These are phyloP conservation scores for Sclerotinia glacialis DNA, from an alignment of 2,329 filamentous ascomycete species.

Conservation along the genomic window DNA sequence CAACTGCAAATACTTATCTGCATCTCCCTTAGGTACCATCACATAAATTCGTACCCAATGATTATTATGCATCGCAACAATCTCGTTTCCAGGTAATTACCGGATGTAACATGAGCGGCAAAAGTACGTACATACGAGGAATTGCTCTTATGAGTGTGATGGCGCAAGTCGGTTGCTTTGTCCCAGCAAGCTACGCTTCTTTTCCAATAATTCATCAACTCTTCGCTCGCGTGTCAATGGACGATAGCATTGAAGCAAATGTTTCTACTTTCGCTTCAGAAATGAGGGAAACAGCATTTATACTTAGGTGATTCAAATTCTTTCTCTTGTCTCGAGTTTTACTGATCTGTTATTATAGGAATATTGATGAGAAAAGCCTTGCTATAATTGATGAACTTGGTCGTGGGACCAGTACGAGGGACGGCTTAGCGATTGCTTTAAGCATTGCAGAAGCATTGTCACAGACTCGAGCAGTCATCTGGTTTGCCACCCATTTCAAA, in stretches of 20 bases:
- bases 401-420: constrained; percentile 81
- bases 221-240: constrained; percentile 82
- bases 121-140: constrained; percentile 89
- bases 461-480: constrained; percentile 73
- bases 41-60: constrained; percentile 77
- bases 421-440: constrained; percentile 85
- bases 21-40: constrained; percentile 52
- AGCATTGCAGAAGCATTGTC: constrained; percentile 87
- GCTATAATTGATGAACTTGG: constrained; percentile 90
- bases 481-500: constrained; percentile 92
- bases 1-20: not conserved
- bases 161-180: constrained; percentile 89
- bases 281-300: constrained; percentile 95
- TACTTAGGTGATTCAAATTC: constrained; percentile 54
- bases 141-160: constrained; percentile 84
- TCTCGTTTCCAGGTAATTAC: constrained; percentile 90
- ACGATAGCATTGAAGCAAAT: constrained; percentile 86
- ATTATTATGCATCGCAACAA: constrained; percentile 79
- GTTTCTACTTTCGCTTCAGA: constrained; percentile 91
- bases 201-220: constrained; percentile 79
- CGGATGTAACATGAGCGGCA: constrained; percentile 97
- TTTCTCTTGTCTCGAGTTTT: not conserved
- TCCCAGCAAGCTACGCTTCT: constrained; percentile 79
- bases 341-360: constrained; percentile 45
- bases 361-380: constrained; percentile 73